Evolutionary conservation across 352 stramenopile genomes (phyloP), one percentile per base, ranked within the genome.

Genomic region (Pythium insidiosum): DNA sequence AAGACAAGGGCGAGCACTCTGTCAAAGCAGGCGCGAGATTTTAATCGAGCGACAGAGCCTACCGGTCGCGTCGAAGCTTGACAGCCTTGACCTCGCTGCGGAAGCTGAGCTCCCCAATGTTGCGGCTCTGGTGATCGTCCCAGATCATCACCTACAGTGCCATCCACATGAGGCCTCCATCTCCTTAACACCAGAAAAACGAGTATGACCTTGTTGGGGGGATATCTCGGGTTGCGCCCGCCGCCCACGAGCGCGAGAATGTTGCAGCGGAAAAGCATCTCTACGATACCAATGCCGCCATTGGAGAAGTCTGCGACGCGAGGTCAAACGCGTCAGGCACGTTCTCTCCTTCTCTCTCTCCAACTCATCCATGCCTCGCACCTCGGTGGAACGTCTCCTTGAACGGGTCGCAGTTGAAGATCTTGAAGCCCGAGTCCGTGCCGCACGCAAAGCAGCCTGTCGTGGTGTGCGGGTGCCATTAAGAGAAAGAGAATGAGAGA

Each of bases 261-360:
- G 63, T 99, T 99, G 68, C 94, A 98, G 18, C 97, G 88, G 66
- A 99, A 99, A 2, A 99, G 84, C 96, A 99, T 99, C 75, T 99
- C 95, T 5, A 99, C 95, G 47, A 96, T 95, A 12, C 95, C 96
- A 47, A 99, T 98, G 23, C 96, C 95, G 36, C 89, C 91, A 78
- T 89, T 94, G 34, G 82, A 79, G 50, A 97, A 97, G 54, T 96
- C 84, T 94, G 34, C 15, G 15, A 12, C 29, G 18, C 10, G 24
- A 42, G 13, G 40, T 3, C 42, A 37, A n/a, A 35, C 18, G 29
- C 26, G 29, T 11, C 16, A 21, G 6, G 5, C 4, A 22, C n/a
- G n/a, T n/a, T n/a, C n/a, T n/a, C n/a, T n/a, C n/a, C n/a, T n/a
- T n/a, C n/a, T n/a, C n/a, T n/a, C n/a, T n/a, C n/a, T n/a, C 20